Base-by-base conservation (phyloP, 129 eudicot genomes). In the Escallonia rubra region DNA sequence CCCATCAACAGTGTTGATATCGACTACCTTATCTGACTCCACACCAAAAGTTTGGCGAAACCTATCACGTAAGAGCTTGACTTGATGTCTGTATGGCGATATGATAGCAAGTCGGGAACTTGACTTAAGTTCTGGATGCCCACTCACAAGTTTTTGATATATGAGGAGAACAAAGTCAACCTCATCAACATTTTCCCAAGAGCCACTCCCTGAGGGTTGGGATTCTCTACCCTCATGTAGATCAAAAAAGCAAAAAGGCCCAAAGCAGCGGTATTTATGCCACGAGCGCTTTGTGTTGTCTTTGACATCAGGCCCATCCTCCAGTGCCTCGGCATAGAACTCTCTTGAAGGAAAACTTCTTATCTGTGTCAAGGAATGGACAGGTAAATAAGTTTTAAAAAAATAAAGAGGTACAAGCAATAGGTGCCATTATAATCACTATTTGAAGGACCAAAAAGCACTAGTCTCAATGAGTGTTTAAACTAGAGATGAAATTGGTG, bases 1-100 rank as follows among this genome's bases (percentile, higher is more conserved):
- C 10, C 98, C 98, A 73, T 93, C 96, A 44, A 94, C 96, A 8
- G 99, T 94, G 76, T 94, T 94, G 12, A 94, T 94, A 58, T 94
- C 99, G 10, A 94, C 97, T 39, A 89, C 76, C 73, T 90, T 87
- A 67, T 89, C 86, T 1, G 97, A 79, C 38, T 89, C 88, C 67
- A 80, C 82, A 38, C 99, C 99, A 76, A 93, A 93, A 43, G 66
- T 80, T n/a, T 63, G 74, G 44, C 71, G 81, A 62, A 86, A 89
- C 57, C 61, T 83, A 41, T 70, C 75, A 42, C 86, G 76, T 55
- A 94, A 73, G 73, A 86, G 87, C 74, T 87, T 85, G 69, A 94
- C 93, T 80, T 94, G 96, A 47, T 68, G 71, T 72, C 87, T 87
- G 48, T 94, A 94, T 51, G 99, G 96, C 39, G 99, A 80, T 77